phyloP scores from a whole-genome alignment of 257 asterid species.

The Ophiorrhiza pumila region DNA sequence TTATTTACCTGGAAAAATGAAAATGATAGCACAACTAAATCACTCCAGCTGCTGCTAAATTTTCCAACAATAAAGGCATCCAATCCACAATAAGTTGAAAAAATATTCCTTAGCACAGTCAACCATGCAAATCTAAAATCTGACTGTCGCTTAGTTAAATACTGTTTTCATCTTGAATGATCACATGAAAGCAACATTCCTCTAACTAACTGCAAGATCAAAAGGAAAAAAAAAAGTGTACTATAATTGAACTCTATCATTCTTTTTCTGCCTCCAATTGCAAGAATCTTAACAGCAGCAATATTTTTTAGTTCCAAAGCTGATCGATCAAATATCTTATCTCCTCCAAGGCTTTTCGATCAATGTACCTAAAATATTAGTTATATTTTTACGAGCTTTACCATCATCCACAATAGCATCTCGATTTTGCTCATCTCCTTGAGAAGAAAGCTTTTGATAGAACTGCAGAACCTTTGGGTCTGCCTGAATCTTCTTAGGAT shows the following conservation, averaged over 20 bases:
- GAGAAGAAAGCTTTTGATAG: slow-evolving; percentile 33
- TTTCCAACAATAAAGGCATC: neutral
- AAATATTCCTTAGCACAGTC: neutral
- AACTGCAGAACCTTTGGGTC: slow-evolving; percentile 70
- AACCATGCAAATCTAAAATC: neutral
- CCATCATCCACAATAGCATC: neutral
- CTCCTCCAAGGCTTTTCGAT: no score
- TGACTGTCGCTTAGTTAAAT: neutral
- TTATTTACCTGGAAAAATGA: neutral
- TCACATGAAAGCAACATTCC: neutral
- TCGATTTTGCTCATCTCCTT: slow-evolving; percentile 18
- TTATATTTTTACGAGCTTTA: slow-evolving; percentile 5
- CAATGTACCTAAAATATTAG: no score
- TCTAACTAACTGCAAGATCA: neutral
- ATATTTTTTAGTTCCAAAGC: neutral
- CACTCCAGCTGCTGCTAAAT: neutral
- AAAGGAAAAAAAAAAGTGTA: neutral
- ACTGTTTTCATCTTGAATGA: neutral
- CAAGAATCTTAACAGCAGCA: neutral
- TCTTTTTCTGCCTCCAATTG: no score
- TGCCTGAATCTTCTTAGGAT: slow-evolving; percentile 48
- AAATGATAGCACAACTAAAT: neutral
- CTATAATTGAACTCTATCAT: neutral
- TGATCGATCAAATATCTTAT: no score
- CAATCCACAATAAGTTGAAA: neutral